Evolutionary conservation across 1,284 basidiomycete genomes (phyloP).

Genomic region (Ustilago shanxiensis): DNA sequence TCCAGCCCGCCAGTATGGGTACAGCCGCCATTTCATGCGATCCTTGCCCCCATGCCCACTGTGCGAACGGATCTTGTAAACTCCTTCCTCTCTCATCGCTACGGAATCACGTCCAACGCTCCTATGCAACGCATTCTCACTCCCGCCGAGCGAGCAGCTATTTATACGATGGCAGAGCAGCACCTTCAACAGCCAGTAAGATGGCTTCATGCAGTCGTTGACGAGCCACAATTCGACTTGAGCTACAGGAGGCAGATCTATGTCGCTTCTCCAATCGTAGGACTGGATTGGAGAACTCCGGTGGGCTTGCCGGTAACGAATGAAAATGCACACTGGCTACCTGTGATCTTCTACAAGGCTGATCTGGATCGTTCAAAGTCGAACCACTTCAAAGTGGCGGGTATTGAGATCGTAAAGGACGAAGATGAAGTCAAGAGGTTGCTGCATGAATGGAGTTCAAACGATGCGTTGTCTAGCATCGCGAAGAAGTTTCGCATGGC

Average conservation of each 20-base stretch:
- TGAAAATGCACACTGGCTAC: conserved; percentile 8
- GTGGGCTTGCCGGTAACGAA: not conserved
- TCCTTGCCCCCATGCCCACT: not conserved
- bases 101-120: not conserved
- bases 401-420: conserved; percentile 21
- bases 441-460: not conserved
- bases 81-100: not conserved
- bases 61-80: conserved; percentile 10
- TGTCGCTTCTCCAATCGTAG: conserved; percentile 9
- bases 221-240: conserved; percentile 24
- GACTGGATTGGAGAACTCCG: conserved; percentile 3
- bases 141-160: not conserved
- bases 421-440: conserved; percentile 7
- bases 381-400: conserved; percentile 12
- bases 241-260: conserved; percentile 13
- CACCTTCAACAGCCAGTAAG: not conserved
- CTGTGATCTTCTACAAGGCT: conserved; percentile 17
- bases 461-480: conserved; percentile 2
- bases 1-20: not conserved
- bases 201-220: conserved; percentile 14
- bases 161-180: conserved; percentile 1
- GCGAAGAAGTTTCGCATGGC: not conserved
- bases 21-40: not conserved
- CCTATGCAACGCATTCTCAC: not conserved
- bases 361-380: not conserved